Evolutionary conservation across 2,329 filamentous ascomycete genomes (phyloP).

Genomic region (Fusarium sp.): DNA sequence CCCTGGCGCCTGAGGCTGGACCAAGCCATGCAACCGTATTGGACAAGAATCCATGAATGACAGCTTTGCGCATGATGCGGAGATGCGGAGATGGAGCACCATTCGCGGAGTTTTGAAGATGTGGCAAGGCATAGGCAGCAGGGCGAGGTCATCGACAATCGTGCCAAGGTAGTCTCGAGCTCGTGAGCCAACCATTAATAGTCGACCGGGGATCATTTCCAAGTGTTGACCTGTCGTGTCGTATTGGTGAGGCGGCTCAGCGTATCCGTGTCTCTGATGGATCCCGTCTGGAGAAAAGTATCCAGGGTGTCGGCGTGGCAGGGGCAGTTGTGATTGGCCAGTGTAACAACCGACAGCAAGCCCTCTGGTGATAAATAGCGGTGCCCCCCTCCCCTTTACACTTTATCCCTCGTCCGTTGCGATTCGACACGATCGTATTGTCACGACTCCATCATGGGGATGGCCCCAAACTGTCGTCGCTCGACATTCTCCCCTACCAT

Average conservation of each 20-base stretch:
- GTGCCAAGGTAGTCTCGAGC: not conserved
- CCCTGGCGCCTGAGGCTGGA: not conserved
- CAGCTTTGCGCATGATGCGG: not conserved
- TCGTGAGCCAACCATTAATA: not conserved
- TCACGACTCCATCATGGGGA: not conserved
- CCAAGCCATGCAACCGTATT: not conserved
- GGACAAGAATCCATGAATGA: not conserved
- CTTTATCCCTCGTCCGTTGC: slow-evolving; percentile 3
- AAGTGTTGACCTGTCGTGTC: not conserved
- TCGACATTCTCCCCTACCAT: not conserved
- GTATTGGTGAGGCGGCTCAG: not conserved
- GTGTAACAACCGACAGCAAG: not conserved
- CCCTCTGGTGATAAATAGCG: slow-evolving; percentile 25
- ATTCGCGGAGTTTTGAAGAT: not conserved
- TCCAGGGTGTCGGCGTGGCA: not conserved
- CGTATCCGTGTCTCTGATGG: not conserved
- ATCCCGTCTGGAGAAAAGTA: not conserved
- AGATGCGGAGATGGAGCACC: not conserved
- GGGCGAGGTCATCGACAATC: not conserved
- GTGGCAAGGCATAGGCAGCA: not conserved
- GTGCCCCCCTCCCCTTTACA: slow-evolving; percentile 20
- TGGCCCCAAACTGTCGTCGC: not conserved
- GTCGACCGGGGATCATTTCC: not conserved
- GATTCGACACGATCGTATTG: not conserved
- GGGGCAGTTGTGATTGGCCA: slow-evolving; percentile 13